Evolutionary conservation across 345 rosid genomes (phyloP), one percentile per base, ranked within the genome.

Genomic region (Raphanus sativus): DNA sequence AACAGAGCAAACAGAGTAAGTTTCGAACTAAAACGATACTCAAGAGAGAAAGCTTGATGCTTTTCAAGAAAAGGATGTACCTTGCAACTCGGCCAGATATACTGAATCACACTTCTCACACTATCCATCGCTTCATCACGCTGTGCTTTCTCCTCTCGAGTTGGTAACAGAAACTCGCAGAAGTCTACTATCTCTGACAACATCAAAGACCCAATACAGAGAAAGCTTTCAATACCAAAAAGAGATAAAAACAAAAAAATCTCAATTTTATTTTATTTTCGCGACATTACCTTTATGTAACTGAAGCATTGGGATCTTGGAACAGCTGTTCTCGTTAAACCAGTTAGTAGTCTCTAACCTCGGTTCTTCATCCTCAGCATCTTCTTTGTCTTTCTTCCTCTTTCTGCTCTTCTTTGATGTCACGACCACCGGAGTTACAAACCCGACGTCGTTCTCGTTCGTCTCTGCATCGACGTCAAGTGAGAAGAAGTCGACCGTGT

Each of bases 1-100:
- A 83, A 82, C 60, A 61, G 34, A 78, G 34, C 2, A 28, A 28
- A 28, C 30, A 28, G 30, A 42, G n/a, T 16, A 74, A 67, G 1
- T 48, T 50, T 2, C 2, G 29, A 34, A 12, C 11, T 56, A 65
- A 42, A 10, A 30, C 5, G 6, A 21, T 3, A 68, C 48, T 15
- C 52, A 58, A 36, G 42, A 67, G n/a, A 50, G 56, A 28, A 29
- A 73, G 54, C 65, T 16, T n/a, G 32, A 71, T n/a, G 34, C 28
- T 2, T 59, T 15, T 52, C n/a, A 1, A 42, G 56, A 74, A 16
- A 13, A 48, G 50, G 4, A 0, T 40, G 50, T 12, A 88, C 98
- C 89, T 84, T 84, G 86, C 93, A 88, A 71, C 74, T 74, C 10
- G 97, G 95, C 97, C 98, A 94, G 81, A 92, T 92, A 82, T 91